Evolutionary conservation across 192 early-diverging fungal species (phyloP).

Genomic region (Backusella circina): DNA sequence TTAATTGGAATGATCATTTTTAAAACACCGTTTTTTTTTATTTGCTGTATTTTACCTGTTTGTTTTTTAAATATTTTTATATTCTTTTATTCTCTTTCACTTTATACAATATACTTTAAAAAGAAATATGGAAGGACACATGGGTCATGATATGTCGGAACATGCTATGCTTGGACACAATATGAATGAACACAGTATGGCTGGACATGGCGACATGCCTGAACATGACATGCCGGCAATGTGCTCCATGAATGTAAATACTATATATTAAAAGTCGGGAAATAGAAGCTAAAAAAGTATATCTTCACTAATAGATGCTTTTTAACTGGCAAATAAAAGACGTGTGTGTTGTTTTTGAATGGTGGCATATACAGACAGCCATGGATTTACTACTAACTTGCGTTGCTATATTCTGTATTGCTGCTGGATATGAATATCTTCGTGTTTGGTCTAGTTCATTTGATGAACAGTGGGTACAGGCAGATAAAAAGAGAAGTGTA

Average conservation of each 20-base stretch:
- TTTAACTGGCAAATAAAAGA: slow-evolving; percentile 73
- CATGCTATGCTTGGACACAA: slow-evolving; percentile 1
- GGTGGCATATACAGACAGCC: slow-evolving; percentile 61
- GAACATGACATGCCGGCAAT: slow-evolving; percentile 29
- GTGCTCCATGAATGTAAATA: slow-evolving; percentile 51
- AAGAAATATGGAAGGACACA: slow-evolving; percentile 12
- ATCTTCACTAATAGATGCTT: too few relatives aligned
- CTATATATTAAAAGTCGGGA: not conserved
- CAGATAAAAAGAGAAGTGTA: slow-evolving; percentile 1
- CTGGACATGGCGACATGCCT: slow-evolving; percentile 4
- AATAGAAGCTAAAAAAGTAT: not conserved
- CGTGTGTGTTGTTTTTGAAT: slow-evolving; percentile 68
- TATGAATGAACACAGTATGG: not conserved
- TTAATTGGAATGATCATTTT: too few relatives aligned
- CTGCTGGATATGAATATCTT: slow-evolving; percentile 49
- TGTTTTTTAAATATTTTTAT: not conserved
- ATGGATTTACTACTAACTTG: slow-evolving; percentile 56
- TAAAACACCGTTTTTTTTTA: too few relatives aligned
- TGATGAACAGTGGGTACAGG: slow-evolving; percentile 34
- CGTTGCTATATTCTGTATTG: slow-evolving; percentile 43
- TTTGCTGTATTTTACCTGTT: not conserved
- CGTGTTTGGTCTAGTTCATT: slow-evolving; percentile 29
- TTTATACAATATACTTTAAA: not conserved
- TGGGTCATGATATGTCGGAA: not conserved
- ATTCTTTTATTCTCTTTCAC: not conserved